Conservation (phyloP, 2,329 filamentous ascomycete species). For the Beauveria australis region DNA sequence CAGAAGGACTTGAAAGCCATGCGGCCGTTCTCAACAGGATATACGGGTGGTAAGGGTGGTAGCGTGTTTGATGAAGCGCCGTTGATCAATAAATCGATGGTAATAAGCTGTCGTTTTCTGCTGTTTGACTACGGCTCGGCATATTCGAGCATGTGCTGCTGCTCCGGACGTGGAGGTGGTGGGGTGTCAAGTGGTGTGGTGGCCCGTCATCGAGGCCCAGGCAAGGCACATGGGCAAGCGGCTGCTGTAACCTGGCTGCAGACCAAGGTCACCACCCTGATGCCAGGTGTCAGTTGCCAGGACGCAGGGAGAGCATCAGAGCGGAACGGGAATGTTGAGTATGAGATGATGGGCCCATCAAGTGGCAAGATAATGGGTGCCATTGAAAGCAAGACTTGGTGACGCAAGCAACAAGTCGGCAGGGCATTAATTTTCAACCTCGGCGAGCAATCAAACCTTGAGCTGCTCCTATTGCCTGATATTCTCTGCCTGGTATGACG, state of each 20-base stretch:
- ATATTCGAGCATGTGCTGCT: neutral
- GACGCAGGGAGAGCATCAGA: neutral
- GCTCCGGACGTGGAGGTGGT: neutral
- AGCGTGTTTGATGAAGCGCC: constrained; percentile 9
- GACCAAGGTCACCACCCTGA: neutral
- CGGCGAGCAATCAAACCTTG: neutral
- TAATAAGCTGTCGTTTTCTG: neutral
- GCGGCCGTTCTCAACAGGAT: neutral
- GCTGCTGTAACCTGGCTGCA: neutral
- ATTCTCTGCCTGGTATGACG: neutral
- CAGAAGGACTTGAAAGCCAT: neutral
- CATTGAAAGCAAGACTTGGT: neutral
- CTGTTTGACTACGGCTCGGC: neutral
- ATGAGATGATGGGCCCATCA: neutral
- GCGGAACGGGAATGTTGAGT: neutral
- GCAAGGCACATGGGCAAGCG: neutral
- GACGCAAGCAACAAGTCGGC: neutral
- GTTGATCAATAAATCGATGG: neutral
- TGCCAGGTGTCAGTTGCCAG: neutral
- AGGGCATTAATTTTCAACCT: neutral
- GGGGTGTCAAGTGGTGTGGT: neutral
- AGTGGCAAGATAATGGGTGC: neutral
- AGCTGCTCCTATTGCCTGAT: neutral
- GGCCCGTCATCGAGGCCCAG: neutral
- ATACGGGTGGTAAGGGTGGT: neutral